Conservation (phyloP, 129 eudicot species). For the Lactuca saligna region DNA sequence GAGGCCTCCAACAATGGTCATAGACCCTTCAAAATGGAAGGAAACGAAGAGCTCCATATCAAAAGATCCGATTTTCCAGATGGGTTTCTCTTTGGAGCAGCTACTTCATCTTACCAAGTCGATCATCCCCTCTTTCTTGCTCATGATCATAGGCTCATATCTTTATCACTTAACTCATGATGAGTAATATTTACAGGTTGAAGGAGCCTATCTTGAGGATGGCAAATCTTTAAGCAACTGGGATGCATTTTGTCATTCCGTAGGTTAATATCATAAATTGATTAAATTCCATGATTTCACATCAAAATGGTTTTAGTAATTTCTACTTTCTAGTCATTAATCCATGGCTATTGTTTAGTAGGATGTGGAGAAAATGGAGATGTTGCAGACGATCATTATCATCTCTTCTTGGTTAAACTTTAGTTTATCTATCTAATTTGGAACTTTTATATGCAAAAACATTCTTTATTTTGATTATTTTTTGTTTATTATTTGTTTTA, state of each 20-base stretch:
- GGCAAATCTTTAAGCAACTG: conserved; percentile 51
- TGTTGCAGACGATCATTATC: conserved; percentile 67
- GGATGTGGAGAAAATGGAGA: conserved; percentile 51
- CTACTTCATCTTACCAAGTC: conserved; percentile 9
- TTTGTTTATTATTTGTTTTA: too few relatives aligned
- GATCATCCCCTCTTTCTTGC: neutral
- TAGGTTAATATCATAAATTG: conserved; percentile 25
- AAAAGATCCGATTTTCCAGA: neutral
- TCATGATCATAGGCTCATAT: neutral
- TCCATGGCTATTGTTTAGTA: neutral
- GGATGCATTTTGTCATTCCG: conserved; percentile 48
- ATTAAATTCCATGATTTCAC: too few relatives aligned
- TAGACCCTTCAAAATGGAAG: neutral
- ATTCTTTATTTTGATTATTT: neutral
- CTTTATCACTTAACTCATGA: neutral
- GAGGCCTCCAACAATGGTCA: neutral
- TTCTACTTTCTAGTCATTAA: too few relatives aligned
- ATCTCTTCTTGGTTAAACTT: conserved; percentile 56
- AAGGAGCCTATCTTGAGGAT: conserved; percentile 69
- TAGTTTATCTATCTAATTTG: too few relatives aligned
- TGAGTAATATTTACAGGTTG: conserved; percentile 41
- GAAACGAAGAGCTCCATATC: neutral
- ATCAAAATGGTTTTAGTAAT: too few relatives aligned
- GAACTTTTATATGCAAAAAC: neutral
- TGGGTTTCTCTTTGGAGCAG: conserved; percentile 10